Conservation (phyloP, 176 grass and related monocot species). For the Oryza australiensis region DNA sequence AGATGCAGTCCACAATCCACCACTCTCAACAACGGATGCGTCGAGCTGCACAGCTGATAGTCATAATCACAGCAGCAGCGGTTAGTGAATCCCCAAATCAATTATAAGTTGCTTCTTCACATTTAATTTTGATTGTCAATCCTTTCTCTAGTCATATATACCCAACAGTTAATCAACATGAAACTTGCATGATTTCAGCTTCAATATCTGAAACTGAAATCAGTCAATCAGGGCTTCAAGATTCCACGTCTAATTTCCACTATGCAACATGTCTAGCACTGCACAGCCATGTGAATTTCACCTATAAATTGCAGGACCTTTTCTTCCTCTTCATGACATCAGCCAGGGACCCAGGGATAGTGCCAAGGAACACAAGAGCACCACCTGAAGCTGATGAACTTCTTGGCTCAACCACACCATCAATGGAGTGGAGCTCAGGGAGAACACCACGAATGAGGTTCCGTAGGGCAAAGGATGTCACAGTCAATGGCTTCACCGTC, state of each 20-base stretch:
- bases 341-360: constrained; percentile 59
- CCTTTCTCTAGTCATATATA: not conserved
- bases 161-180: not conserved
- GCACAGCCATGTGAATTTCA: not conserved
- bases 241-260: not conserved
- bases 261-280: not conserved
- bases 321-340: constrained; percentile 61
- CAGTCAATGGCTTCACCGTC: constrained; percentile 44
- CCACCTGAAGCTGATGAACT: constrained; percentile 56
- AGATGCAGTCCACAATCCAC: constrained; percentile 39
- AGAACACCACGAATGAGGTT: constrained; percentile 53
- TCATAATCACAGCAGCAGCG: constrained; percentile 37
- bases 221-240: not conserved
- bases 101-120: not conserved
- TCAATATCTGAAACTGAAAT: not conserved
- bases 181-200: not conserved
- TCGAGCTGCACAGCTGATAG: constrained; percentile 23
- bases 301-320: constrained; percentile 46
- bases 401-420: constrained; percentile 32
- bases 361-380: constrained; percentile 55
- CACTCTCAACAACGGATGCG: constrained; percentile 13
- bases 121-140: not conserved
- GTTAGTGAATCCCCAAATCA: constrained; percentile 16
- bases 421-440: constrained; percentile 62
- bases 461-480: constrained; percentile 38